Evolutionary conservation across 2,329 filamentous ascomycete species (phyloP).

Genomic region (Aspergillus sp.): DNA sequence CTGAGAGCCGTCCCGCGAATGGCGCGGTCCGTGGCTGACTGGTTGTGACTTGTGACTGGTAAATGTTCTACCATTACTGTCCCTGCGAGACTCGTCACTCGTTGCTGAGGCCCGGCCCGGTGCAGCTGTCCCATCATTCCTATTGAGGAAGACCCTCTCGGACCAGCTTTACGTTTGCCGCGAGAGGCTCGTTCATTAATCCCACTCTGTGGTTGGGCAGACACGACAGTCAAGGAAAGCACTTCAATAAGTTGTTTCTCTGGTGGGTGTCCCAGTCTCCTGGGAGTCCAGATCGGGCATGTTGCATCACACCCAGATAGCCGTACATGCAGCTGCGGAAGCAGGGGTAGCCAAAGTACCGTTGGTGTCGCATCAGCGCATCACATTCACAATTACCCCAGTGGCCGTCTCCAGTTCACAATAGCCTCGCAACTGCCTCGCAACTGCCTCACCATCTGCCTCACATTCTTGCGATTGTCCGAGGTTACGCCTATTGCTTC

Average conservation of each 20-base stretch:
- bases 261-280: not conserved
- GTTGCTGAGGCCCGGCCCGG: not conserved
- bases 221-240: not conserved
- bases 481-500: not conserved
- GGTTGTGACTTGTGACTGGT: no score
- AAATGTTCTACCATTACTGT: not conserved
- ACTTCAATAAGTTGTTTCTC: not conserved
- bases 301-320: constrained; percentile 7
- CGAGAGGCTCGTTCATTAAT: not conserved
- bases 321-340: constrained; percentile 13
- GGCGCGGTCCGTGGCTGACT: not conserved
- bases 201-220: not conserved
- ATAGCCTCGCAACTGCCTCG: no score
- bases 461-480: not conserved
- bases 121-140: not conserved
- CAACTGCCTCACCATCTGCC: not conserved
- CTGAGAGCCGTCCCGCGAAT: constrained; percentile 2
- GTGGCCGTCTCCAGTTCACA: no score
- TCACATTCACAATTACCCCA: not conserved
- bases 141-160: not conserved
- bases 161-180: not conserved
- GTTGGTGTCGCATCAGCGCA: not conserved
- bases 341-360: constrained; percentile 7
- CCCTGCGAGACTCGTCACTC: not conserved
- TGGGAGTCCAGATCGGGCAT: not conserved